Evolutionary conservation across 176 grass and related monocot genomes (phyloP), one percentile per base, ranked within the genome.

Genomic region (Paspalum notatum): DNA sequence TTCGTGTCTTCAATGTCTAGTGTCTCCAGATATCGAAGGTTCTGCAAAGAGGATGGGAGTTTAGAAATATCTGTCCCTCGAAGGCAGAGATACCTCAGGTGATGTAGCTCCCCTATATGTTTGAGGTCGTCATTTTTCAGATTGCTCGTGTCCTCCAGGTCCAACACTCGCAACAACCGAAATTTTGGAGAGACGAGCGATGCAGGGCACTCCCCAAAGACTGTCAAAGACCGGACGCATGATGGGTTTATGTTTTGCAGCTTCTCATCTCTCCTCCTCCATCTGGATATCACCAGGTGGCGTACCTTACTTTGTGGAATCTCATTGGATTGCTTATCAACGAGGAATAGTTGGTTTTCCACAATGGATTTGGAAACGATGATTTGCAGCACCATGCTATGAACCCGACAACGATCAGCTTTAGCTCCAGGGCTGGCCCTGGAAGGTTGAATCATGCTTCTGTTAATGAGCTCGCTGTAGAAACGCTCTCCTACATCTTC

Each of bases 381-480:
- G 40, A 89, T 81, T 22, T 92, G 69, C 2, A 73, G 69, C 32
- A 87, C 69, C 21, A 87, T 45, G 17, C 85, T 66, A 64, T 93
- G 84, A 17, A 90, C 76, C 38, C 48, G 43, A 9, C 84, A 93
- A 6, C 75, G 58, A 65, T 72, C 78, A 57, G 45, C 54, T 17
- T 9, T 58, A 25, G 61, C 41, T 39, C 71, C 74, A 26, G 16
- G 2, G 3, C 15, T 62, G 13, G 60, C 20, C 22, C 70, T 76
- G 1, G 57, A 67, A 46, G 71, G 75, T 44, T 79, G 51, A 12
- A 93, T 90, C 84, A 90, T 77, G 48, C 71, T 90, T 45, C 84
- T 76, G 3, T 74, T 82, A 12, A 93, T 59, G n/a, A 93, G 81
- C 5, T 93, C 82, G 12, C 25, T 43, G 78, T 87, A 93, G 39